Evolutionary conservation across 2,329 filamentous ascomycete species (phyloP), one percentile per base, ranked within the genome.

Genomic region (Leptographium lundbergii): DNA sequence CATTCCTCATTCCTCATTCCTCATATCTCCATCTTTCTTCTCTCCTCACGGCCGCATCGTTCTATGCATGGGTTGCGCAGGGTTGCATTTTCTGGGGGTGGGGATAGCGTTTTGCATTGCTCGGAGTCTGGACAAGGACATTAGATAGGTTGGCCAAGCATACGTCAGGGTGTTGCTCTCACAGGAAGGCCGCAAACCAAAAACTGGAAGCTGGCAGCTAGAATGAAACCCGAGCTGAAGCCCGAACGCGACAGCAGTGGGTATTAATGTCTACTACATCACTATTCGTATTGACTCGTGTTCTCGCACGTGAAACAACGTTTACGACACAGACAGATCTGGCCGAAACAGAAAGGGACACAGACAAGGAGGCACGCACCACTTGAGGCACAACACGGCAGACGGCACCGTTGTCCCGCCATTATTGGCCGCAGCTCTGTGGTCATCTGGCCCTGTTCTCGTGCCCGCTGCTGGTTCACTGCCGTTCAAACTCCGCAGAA

Each of bases 21-120:
- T n/a, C n/a, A n/a, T 11, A 19, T 22, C 42, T 45, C 19, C 17
- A 11, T 48, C 45, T 50, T 17, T 45, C 17, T 45, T 45, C 42
- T 45, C 42, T 45, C 42, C 42, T 45, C 42, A 45, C 42, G 42
- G 42, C 42, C 42, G 42, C 42, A 45, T 36, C n/a, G 19, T 22
- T 34, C n/a, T 34, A 34, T 36, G 51, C 51, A 54, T 34, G 19
- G 27, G 32, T 50, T 54, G 22, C 11, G 29, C 29, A 32, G 11
- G 51, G 51, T 54, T 54, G 27, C 19, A 14, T 34, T 54, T 24
- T 36, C 29, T 36, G 25, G 50, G 24, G 13, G 25, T 10, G 42
- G 42, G 42, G 42, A 50, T 50, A 25, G 36, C 22, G 22, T 47
- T 56, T 6, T 27, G 61, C 61, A 63, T 63, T 60, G 58, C 58